phyloP scores from a whole-genome alignment of 2,329 filamentous ascomycete species.

The Microsporum audouinii region DNA sequence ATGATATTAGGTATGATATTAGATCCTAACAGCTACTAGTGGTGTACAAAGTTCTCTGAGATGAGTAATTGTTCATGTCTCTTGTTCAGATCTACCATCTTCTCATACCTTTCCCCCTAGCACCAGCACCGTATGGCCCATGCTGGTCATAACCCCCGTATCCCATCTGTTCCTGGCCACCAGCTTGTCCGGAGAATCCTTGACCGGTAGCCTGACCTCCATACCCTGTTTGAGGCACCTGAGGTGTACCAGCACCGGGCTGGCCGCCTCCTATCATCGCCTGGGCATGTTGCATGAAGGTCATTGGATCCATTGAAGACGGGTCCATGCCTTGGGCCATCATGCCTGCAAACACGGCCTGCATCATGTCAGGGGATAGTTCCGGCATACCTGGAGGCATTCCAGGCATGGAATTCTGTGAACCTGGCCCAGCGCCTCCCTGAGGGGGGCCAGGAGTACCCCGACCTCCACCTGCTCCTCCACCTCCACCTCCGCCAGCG shows the following conservation, averaged over 20 bases:
- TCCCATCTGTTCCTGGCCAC: slow-evolving; percentile 32
- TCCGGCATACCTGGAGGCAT: slow-evolving; percentile 43
- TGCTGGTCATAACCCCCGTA: slow-evolving; percentile 34
- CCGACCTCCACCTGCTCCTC: not conserved
- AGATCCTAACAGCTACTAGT: not conserved
- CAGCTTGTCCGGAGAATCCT: slow-evolving; percentile 26
- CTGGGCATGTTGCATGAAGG: slow-evolving; percentile 45
- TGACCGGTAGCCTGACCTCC: slow-evolving; percentile 25
- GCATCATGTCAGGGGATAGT: slow-evolving; percentile 46
- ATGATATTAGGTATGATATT: not conserved
- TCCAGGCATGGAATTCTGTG: slow-evolving; percentile 24
- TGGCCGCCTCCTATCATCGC: slow-evolving; percentile 38
- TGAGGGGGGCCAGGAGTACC: slow-evolving; percentile 11
- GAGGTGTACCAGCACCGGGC: slow-evolving; percentile 28
- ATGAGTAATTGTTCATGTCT: not conserved
- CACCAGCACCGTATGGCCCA: slow-evolving; percentile 27
- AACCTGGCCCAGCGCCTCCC: slow-evolving; percentile 10
- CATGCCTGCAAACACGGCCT: slow-evolving; percentile 47
- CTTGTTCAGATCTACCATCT: slow-evolving; percentile 26
- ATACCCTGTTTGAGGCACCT: slow-evolving; percentile 27
- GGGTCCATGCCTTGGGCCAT: slow-evolving; percentile 45
- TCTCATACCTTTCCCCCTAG: slow-evolving; percentile 26
- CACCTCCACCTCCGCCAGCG: slow-evolving; percentile 6
- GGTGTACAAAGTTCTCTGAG: not conserved
- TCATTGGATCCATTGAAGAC: slow-evolving; percentile 42